phyloP scores from a whole-genome alignment of 345 rosid species.

The Populus euphratica region DNA sequence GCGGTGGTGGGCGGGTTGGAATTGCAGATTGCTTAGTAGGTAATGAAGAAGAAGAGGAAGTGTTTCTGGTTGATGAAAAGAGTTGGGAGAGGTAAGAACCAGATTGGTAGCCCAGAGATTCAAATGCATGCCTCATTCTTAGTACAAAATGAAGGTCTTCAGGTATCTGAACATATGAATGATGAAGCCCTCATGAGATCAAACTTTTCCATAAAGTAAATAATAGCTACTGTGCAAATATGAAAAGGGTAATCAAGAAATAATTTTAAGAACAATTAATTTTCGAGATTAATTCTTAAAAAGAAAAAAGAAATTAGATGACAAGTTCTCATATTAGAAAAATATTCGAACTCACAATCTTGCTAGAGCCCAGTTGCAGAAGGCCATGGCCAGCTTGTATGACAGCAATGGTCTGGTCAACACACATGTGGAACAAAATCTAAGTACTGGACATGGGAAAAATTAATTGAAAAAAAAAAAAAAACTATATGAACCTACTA shows the following conservation, averaged over 20 bases:
- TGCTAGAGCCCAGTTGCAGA: conserved; percentile 92
- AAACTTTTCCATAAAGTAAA: background rate
- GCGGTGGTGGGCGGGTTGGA: conserved; percentile 58
- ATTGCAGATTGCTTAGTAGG: conserved; percentile 54
- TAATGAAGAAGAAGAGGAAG: conserved; percentile 47
- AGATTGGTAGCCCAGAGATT: conserved; percentile 88
- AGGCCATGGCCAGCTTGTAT: conserved; percentile 99
- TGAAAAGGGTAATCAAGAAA: background rate
- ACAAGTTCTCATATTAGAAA: background rate
- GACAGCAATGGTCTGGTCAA: conserved; percentile 87
- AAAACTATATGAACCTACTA: background rate
- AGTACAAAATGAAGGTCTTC: conserved; percentile 98
- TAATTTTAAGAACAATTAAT: background rate
- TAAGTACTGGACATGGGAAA: conserved; percentile 4
- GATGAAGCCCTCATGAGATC: background rate
- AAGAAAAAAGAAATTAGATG: background rate
- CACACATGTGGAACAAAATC: background rate
- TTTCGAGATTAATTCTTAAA: background rate
- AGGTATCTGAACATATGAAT: conserved; percentile 49
- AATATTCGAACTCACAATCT: conserved; percentile 59
- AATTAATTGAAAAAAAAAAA: background rate
- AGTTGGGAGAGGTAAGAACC: conserved; percentile 93
- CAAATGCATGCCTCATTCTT: conserved; percentile 90
- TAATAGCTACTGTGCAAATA: background rate
- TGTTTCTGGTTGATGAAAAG: conserved; percentile 61